Conservation (phyloP, 495 filamentous ascomycete genomes). For the Neurospora discreta region DNA sequence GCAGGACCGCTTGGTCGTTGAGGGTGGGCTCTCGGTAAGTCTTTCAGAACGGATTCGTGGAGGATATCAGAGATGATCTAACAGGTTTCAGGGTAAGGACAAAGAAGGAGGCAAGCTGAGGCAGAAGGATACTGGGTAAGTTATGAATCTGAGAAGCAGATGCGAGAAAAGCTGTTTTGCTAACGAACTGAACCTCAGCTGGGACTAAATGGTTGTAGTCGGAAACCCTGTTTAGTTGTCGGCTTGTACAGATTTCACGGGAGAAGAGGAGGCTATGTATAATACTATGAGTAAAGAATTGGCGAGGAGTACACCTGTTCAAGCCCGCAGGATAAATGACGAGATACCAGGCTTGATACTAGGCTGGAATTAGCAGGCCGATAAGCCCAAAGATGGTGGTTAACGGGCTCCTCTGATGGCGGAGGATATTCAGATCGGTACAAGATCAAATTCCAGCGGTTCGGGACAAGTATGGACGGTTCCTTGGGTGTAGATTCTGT, state of each 20-base stretch:
- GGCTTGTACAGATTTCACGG: not conserved
- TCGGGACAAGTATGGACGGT: not conserved
- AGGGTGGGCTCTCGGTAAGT: conserved; percentile 57
- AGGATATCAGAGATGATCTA: conserved; percentile 1
- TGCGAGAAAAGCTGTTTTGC: not conserved
- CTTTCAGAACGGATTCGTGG: not conserved
- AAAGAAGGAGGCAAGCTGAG: conserved; percentile 45
- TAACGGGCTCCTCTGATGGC: not conserved
- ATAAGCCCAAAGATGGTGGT: not conserved
- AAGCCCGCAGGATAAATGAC: not conserved
- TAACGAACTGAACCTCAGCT: not conserved
- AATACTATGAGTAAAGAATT: not conserved
- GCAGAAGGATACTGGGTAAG: conserved; percentile 25
- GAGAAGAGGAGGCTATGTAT: not conserved
- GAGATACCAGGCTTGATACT: not conserved
- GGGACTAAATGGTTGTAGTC: not conserved
- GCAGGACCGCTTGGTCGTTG: conserved; percentile 82
- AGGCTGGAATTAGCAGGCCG: not conserved
- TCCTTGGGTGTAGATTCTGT: not conserved
- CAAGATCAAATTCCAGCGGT: not conserved
- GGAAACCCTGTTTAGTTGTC: not conserved
- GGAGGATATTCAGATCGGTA: not conserved
- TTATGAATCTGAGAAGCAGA: not conserved
- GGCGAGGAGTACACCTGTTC: not conserved
- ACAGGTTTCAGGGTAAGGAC: conserved; percentile 56